These are phyloP conservation scores for Przewalskia tangutica DNA, from an alignment of 257 asterid genomes.

Conservation along the genomic window DNA sequence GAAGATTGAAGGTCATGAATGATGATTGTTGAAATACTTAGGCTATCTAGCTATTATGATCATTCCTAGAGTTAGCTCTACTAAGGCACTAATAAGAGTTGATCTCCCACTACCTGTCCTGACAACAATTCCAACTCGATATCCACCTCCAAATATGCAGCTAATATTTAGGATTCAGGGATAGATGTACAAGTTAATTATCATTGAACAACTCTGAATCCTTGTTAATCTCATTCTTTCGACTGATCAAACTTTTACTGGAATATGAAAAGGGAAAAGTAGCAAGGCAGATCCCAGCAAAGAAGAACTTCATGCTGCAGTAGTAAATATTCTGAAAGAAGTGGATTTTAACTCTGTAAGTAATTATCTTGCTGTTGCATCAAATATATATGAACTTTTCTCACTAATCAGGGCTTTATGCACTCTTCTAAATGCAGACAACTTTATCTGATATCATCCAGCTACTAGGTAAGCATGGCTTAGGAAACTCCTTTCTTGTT, in stretches of 20 bases:
- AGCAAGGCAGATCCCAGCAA: conserved; percentile 45
- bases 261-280: conserved; percentile 36
- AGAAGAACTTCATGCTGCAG: conserved; percentile 61
- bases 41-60: no score
- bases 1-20: no score
- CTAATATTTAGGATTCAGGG: no score
- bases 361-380: not conserved
- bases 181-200: no score
- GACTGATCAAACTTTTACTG: not conserved
- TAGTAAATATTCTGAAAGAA: conserved; percentile 54
- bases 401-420: not conserved
- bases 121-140: no score
- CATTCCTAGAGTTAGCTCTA: no score
- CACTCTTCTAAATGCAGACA: conserved; percentile 42
- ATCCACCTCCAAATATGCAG: no score
- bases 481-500: not conserved
- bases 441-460: conserved; percentile 74
- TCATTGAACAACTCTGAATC: no score
- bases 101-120: no score
- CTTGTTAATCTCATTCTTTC: not conserved
- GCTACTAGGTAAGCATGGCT: conserved; percentile 51
- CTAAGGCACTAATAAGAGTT: no score
- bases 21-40: no score
- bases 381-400: not conserved
- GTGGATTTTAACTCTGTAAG: conserved; percentile 78